These are phyloP conservation scores for Acanthamoeba healyi DNA, from an alignment of 208 protist genomes.

Conservation along the genomic window DNA sequence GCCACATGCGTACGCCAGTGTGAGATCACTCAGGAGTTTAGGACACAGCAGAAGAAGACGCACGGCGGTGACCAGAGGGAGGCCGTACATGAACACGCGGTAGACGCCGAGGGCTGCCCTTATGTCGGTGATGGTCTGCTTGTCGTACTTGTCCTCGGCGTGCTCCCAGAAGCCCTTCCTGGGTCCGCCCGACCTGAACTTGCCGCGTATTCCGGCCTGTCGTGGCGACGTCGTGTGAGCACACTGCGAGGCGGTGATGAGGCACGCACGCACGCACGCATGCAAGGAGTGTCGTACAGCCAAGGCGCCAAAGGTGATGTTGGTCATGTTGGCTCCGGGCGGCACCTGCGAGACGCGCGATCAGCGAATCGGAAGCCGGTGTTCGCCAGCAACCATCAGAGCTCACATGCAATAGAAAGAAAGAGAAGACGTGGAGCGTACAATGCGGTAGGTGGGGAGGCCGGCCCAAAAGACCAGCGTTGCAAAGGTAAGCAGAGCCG, in stretches of 20 bases:
- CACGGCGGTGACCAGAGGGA: background rate
- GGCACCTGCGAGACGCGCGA: background rate
- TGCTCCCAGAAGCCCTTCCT: slow-evolving; percentile 71
- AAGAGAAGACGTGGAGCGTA: slow-evolving; percentile 25
- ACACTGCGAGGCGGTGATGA: background rate
- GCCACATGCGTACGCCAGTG: background rate
- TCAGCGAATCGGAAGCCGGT: too few species aligned
- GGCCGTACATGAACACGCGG: slow-evolving; percentile 62
- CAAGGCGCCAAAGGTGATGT: slow-evolving; percentile 71
- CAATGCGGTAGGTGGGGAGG: slow-evolving; percentile 78
- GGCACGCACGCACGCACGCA: background rate
- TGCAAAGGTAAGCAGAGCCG: slow-evolving; percentile 77
- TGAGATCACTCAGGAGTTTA: too few species aligned
- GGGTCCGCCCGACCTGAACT: background rate
- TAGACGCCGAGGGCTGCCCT: slow-evolving; percentile 43
- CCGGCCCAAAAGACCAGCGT: slow-evolving; percentile 82
- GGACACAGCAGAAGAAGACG: background rate
- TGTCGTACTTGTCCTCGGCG: slow-evolving; percentile 45
- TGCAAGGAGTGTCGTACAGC: background rate
- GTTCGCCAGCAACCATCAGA: too few species aligned
- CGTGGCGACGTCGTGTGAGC: background rate
- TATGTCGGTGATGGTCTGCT: slow-evolving; percentile 66
- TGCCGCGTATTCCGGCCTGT: background rate
- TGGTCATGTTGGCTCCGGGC: slow-evolving; percentile 43
- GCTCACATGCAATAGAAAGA: background rate